phyloP scores from a whole-genome alignment of 2,329 filamentous ascomycete species.

The Stemphylium beticola region DNA sequence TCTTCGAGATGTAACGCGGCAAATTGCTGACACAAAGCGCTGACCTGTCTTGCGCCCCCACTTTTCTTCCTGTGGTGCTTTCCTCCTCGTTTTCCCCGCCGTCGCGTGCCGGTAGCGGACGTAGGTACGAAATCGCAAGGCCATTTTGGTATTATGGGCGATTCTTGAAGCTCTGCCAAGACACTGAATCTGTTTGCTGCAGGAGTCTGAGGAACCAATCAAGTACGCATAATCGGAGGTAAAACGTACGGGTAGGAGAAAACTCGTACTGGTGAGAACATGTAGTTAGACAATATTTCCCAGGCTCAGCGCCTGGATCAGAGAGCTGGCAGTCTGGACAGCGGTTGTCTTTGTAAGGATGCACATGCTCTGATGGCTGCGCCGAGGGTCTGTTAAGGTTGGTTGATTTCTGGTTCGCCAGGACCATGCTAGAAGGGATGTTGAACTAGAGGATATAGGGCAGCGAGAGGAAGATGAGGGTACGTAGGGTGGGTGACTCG shows the following conservation, averaged over 20 bases:
- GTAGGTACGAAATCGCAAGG: constrained; percentile 26
- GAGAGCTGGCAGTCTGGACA: constrained; percentile 19
- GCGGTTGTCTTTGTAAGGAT: constrained; percentile 9
- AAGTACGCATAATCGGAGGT: neutral
- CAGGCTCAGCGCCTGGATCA: neutral
- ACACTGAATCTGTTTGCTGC: constrained; percentile 41
- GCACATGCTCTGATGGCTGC: constrained; percentile 11
- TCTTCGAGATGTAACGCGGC: constrained; percentile 17
- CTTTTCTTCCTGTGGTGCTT: constrained; percentile 21
- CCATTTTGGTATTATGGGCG: constrained; percentile 26
- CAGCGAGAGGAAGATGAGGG: constrained; percentile 12
- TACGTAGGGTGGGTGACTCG: neutral
- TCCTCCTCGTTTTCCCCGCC: constrained; percentile 29
- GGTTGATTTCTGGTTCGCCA: constrained; percentile 15
- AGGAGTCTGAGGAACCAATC: neutral
- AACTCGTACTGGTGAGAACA: constrained; percentile 28
- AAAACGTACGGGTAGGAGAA: constrained; percentile 27
- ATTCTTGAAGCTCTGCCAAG: constrained; percentile 28
- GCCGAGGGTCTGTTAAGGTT: constrained; percentile 13
- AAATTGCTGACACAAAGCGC: constrained; percentile 14
- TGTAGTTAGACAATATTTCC: constrained; percentile 10
- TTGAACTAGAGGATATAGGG: constrained; percentile 15
- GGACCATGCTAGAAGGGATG: constrained; percentile 23
- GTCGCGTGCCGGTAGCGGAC: constrained; percentile 6
- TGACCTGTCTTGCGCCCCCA: neutral